Evolutionary conservation across 306 rosid genomes (phyloP).

Genomic region (Medicago truncatula): MtrunA17r5.0-ANR NC_053045.1:15115501-15116000

Average conservation of each 20-base stretch:
- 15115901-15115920: constrained; percentile 23
- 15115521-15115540: no score
- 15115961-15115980: background rate
- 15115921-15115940: no score
- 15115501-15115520: no score
- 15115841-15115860: constrained; percentile 87
- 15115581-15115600: no score
- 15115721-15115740: background rate
- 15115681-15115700: constrained; percentile 86
- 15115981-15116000: background rate
- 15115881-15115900: constrained; percentile 79
- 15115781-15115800: constrained; percentile 71
- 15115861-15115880: constrained; percentile 99
- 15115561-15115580: no score
- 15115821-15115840: constrained; percentile 70
- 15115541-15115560: no score
- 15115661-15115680: constrained; percentile 92
- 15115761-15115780: constrained; percentile 34
- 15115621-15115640: constrained; percentile 49
- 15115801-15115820: constrained; percentile 80
- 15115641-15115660: constrained; percentile 73
- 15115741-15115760: background rate
- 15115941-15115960: background rate
- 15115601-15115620: no score
- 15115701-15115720: constrained; percentile 60